Evolutionary conservation across 192 early-diverging fungal species (phyloP), one percentile per base, ranked within the genome.

Genomic region (Podochytrium sp.): DNA sequence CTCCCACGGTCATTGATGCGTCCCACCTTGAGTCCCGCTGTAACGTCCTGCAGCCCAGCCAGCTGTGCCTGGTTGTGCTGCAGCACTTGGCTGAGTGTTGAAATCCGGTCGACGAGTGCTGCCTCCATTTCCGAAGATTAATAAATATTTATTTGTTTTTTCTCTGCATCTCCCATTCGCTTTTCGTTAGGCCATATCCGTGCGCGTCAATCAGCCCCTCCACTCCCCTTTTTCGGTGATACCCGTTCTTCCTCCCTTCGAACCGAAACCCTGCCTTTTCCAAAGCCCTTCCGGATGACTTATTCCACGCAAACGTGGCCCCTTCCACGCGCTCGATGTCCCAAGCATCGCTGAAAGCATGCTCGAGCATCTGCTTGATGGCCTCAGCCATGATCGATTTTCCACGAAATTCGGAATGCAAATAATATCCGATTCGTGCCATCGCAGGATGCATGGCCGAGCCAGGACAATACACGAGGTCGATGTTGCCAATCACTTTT

Each of bases 41-140:
- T 59, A 29, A 39, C 30, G 16, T 71, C 57, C 40, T 71, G 69
- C 52, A 71, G 4, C 35, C n/a, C 20, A 4, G 32, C 18, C 10
- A 71, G 43, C 60, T 71, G 69, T 29, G 58, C 56, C 40, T 71
- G 69, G 56, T 71, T 71, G 38, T 71, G 53, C 5, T 38, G 69
- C 27, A 71, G 69, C 18, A 71, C 38, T 20, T 29, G n/a, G 56
- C 55, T 47, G 38, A 71, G 57, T 16, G 69, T 60, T 14, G 69
- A 40, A 32, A 71, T 71, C 35, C 69, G 53, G 14, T 71, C 69
- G 0, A 71, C 42, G 23, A 71, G 37, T 6, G 42, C 64, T 18
- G 10, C 30, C 51, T 41, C n/a, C n/a, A n/a, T n/a, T n/a, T n/a
- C n/a, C n/a, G 43, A 47, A 47, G 10, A 47, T 47, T 10, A 47